A percentile compares a stretch with the other conserved stretches of the same genome.
phyloP scores from a whole-genome alignment of 192 early-diverging fungal species.

The Coemansia sp. region DNA sequence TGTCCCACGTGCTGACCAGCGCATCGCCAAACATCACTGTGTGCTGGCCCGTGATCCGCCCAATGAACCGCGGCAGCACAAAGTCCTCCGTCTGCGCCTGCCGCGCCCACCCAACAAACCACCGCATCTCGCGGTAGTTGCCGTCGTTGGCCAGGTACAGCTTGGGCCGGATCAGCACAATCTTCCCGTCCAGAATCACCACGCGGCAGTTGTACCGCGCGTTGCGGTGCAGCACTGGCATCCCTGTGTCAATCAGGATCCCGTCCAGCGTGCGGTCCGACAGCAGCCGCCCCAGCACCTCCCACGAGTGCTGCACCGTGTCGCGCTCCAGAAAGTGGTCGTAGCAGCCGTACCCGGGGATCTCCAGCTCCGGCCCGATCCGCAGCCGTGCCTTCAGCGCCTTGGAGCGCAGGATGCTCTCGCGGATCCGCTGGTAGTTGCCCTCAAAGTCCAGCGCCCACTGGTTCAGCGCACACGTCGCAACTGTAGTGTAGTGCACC shows the following conservation, averaged over 20 bases:
- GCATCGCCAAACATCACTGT: constrained; percentile 89
- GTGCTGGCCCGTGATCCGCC: constrained; percentile 73
- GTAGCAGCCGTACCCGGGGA: constrained; percentile 97
- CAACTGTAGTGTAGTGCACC: constrained; percentile 65
- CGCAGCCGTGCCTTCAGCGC: constrained; percentile 74
- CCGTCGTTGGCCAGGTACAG: constrained; percentile 95
- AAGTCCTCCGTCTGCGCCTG: constrained; percentile 66
- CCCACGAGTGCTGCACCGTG: constrained; percentile 94
- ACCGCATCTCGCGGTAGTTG: constrained; percentile 95
- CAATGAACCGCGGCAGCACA: constrained; percentile 78
- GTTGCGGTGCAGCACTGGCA: constrained; percentile 91
- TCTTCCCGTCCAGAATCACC: constrained; percentile 72
- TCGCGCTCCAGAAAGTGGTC: constrained; percentile 98
- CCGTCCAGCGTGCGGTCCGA: constrained; percentile 59
- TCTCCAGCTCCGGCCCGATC: constrained; percentile 95
- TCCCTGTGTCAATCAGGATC: constrained; percentile 92
- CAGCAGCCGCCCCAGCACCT: constrained; percentile 79
- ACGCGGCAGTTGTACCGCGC: constrained; percentile 98
- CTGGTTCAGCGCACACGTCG: constrained; percentile 82
- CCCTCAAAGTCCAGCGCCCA: constrained; percentile 98
- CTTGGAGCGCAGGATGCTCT: constrained; percentile 84
- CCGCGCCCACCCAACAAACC: constrained; percentile 88
- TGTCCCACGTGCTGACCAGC: constrained; percentile 78
- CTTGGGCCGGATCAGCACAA: constrained; percentile 97
- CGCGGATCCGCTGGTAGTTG: constrained; percentile 82